A percentile compares a stretch with the other conserved stretches of the same genome.
These are phyloP conservation scores for Mastigamoeba balamuthi DNA, from an alignment of 78 protist species.

Conservation along the genomic window DNA sequence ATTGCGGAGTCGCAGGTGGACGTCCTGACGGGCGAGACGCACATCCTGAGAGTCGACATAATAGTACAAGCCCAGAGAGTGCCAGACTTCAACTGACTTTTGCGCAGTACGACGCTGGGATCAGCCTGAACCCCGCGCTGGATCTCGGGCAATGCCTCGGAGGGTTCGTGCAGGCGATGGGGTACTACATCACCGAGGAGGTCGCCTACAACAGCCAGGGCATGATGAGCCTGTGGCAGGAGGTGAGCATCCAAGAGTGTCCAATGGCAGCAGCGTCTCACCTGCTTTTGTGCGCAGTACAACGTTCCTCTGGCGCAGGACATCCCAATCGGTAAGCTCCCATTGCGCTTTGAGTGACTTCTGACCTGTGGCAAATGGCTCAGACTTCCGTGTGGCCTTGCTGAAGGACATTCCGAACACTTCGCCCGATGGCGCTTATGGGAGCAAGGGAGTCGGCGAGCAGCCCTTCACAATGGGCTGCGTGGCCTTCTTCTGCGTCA, in stretches of 20 bases:
- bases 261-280: not conserved
- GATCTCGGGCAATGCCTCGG: conserved; percentile 57
- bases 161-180: no score
- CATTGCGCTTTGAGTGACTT: not conserved
- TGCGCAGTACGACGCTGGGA: conserved; percentile 84
- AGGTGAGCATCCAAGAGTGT: no score
- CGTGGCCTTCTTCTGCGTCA: conserved; percentile 19
- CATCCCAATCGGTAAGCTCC: no score
- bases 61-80: no score
- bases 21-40: conserved; percentile 65
- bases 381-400: conserved; percentile 15
- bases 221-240: no score
- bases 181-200: conserved; percentile 21
- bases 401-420: conserved; percentile 11
- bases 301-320: no score
- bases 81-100: no score
- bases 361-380: conserved; percentile 21
- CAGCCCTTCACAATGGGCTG: conserved; percentile 36
- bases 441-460: conserved; percentile 55
- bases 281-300: no score
- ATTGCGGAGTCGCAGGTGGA: conserved; percentile 70
- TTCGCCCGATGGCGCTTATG: no score
- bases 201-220: conserved; percentile 29
- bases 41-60: conserved; percentile 34
- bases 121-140: conserved; percentile 58